Conservation (phyloP, 768 basidiomycete species). For the Leccinum fibrillosum region DNA sequence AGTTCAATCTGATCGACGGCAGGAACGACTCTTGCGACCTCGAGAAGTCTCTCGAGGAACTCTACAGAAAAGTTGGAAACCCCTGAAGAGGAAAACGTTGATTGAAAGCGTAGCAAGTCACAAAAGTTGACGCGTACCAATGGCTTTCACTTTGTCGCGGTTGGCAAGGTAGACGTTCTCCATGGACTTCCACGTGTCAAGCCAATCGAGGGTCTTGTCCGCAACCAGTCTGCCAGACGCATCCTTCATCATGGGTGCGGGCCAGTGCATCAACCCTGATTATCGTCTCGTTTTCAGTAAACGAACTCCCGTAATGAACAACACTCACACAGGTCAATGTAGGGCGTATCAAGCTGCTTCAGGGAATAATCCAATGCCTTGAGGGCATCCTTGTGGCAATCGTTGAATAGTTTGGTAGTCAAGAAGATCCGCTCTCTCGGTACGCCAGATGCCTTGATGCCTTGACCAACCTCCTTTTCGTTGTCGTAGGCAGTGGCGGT, state of each 20-base stretch:
- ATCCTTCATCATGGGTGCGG: conserved; percentile 63
- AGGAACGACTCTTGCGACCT: conserved; percentile 53
- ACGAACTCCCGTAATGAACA: background rate
- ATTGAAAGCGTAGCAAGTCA: background rate
- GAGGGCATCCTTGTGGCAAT: conserved; percentile 54
- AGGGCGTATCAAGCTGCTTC: conserved; percentile 62
- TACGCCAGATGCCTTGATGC: conserved; percentile 71
- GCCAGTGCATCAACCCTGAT: conserved; percentile 80
- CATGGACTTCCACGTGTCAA: conserved; percentile 79
- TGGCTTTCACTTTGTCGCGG: conserved; percentile 72
- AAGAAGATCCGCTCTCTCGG: conserved; percentile 74
- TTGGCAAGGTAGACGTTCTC: conserved; percentile 61
- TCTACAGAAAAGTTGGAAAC: conserved; percentile 71
- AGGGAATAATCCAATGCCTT: conserved; percentile 66
- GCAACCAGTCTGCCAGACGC: conserved; percentile 34
- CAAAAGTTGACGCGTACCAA: conserved; percentile 41
- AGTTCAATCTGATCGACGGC: conserved; percentile 80
- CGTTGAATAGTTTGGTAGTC: conserved; percentile 69
- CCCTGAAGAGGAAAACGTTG: conserved; percentile 30
- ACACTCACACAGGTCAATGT: conserved; percentile 72
- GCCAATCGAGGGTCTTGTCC: conserved; percentile 57
- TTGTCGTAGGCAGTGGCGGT: conserved; percentile 73
- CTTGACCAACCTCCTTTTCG: conserved; percentile 78
- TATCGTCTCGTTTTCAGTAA: background rate
- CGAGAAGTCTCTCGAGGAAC: conserved; percentile 60